Conservation (phyloP, 2,329 filamentous ascomycete genomes). For the Rhytidhysteron rufulum region DNA sequence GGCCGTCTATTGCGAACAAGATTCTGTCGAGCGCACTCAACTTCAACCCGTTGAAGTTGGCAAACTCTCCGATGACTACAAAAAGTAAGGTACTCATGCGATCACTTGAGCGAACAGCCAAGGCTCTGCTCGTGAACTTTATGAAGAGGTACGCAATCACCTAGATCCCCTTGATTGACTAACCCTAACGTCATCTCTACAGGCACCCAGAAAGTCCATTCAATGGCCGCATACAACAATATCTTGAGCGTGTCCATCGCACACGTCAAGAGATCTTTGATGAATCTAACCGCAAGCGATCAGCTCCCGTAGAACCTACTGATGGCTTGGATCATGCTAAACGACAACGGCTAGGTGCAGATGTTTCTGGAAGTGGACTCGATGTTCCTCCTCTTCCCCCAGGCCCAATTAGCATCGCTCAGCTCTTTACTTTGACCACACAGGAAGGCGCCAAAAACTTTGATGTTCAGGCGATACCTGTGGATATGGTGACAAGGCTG, state of each 20-base stretch:
- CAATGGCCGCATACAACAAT: constrained; percentile 75
- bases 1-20: constrained; percentile 76
- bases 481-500: constrained; percentile 73
- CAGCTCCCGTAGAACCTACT: constrained; percentile 64
- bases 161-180: background rate
- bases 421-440: constrained; percentile 80
- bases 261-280: constrained; percentile 75
- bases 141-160: constrained; percentile 62
- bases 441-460: constrained; percentile 73
- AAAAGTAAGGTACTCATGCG: constrained; percentile 77
- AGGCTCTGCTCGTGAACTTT: constrained; percentile 78
- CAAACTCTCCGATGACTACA: constrained; percentile 71
- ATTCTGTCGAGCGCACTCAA: constrained; percentile 81
- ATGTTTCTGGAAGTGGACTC: constrained; percentile 42
- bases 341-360: constrained; percentile 65
- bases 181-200: constrained; percentile 3
- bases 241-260: constrained; percentile 78
- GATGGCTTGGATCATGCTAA: constrained; percentile 75
- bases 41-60: constrained; percentile 86
- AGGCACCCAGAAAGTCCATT: constrained; percentile 79
- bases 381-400: constrained; percentile 68
- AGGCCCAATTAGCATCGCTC: constrained; percentile 73
- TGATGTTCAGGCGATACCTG: constrained; percentile 74
- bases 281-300: constrained; percentile 73
- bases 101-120: constrained; percentile 92